phyloP scores from a whole-genome alignment of 768 basidiomycete species.

The Mrakia hoshinonis region DNA sequence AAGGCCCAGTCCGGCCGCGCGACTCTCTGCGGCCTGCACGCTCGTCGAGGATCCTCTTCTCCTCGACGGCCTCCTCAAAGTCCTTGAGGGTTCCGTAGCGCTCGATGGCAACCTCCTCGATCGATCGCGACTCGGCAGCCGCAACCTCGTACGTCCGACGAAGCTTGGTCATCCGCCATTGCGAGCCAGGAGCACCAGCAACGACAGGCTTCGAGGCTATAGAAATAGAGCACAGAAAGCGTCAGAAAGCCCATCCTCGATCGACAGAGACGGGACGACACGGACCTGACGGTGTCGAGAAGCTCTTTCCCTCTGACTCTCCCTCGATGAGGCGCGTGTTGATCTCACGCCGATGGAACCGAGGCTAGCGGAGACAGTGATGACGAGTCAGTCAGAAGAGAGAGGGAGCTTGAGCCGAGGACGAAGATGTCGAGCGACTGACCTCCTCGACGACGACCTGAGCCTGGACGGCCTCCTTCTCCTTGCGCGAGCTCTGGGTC shows the following conservation, averaged over 20 bases:
- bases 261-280: constrained; percentile 35
- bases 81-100: constrained; percentile 76
- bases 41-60: constrained; percentile 75
- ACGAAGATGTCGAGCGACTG: constrained; percentile 27
- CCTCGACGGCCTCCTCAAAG: constrained; percentile 82
- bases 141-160: constrained; percentile 80
- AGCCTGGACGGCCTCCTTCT: constrained; percentile 46
- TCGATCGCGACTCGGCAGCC: constrained; percentile 59
- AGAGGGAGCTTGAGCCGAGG: not conserved
- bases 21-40: constrained; percentile 53
- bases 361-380: constrained; percentile 29
- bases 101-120: constrained; percentile 64
- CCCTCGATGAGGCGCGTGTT: constrained; percentile 44
- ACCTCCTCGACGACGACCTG: constrained; percentile 67
- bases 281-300: constrained; percentile 43
- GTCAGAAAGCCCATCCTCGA: constrained; percentile 39
- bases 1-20: constrained; percentile 31
- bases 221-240: constrained; percentile 33
- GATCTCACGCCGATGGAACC: constrained; percentile 39
- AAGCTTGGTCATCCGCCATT: constrained; percentile 97
- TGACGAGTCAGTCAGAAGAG: not conserved
- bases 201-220: constrained; percentile 48
- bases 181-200: constrained; percentile 84
- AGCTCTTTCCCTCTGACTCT: constrained; percentile 18
- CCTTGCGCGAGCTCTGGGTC: constrained; percentile 55